Evolutionary conservation across 139 green algal genomes (phyloP).

Genomic region (Nannochloris sp.): DNA sequence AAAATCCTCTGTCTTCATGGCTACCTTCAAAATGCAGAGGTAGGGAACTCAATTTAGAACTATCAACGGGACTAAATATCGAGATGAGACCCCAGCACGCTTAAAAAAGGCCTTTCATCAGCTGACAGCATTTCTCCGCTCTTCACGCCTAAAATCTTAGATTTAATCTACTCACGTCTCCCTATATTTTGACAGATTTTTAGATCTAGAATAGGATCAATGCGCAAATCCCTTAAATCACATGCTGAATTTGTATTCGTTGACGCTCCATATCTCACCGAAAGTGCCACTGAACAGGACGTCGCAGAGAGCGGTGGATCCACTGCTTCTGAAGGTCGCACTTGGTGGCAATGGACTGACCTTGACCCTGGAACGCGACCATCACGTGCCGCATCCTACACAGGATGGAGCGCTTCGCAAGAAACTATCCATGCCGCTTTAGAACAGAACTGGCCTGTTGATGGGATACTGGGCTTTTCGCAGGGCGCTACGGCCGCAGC

Average conservation of each 20-base stretch:
- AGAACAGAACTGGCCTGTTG: conserved; percentile 18
- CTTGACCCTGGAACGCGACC: conserved; percentile 16
- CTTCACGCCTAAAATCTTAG: neutral
- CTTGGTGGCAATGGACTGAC: conserved; percentile 42
- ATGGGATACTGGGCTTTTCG: conserved; percentile 47
- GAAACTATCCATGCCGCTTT: conserved; percentile 19
- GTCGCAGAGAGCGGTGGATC: conserved; percentile 1
- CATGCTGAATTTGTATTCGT: conserved; percentile 60
- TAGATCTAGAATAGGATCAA: conserved; percentile 38
- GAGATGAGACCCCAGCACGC: too few relatives aligned
- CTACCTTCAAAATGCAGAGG: conserved; percentile 60
- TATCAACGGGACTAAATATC: too few relatives aligned
- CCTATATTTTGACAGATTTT: conserved; percentile 38
- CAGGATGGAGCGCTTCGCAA: conserved; percentile 21
- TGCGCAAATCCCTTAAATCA: conserved; percentile 64
- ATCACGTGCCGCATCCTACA: conserved; percentile 36
- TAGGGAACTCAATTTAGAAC: too few relatives aligned
- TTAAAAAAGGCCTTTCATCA: too few relatives aligned
- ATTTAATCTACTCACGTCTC: neutral
- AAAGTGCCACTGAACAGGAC: neutral
- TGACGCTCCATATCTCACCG: conserved; percentile 42
- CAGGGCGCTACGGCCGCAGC: conserved; percentile 52
- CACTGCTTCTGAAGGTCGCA: neutral
- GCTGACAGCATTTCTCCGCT: neutral
- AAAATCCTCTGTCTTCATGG: conserved; percentile 70